phyloP scores from a whole-genome alignment of 1,284 basidiomycete genomes.

The Apiotrichum domesticum region DNA sequence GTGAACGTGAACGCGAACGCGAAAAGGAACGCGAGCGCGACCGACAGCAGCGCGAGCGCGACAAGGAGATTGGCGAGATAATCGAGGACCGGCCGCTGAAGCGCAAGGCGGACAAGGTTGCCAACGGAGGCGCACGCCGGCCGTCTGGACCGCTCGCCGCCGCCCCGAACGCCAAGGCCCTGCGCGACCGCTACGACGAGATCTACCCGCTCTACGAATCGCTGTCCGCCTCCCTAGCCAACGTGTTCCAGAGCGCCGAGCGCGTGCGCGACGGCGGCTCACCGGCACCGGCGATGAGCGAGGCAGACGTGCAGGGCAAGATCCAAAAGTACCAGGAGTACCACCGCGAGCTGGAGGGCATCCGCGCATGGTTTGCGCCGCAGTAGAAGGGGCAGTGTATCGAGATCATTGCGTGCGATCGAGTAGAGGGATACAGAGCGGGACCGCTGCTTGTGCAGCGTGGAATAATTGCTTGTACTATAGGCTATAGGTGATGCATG shows the following conservation, averaged over 20 bases:
- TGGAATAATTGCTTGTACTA: too few species aligned
- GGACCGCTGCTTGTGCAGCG: too few species aligned
- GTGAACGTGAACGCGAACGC: background rate
- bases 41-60: background rate
- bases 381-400: background rate
- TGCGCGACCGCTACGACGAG: conserved; percentile 38
- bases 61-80: background rate
- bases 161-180: conserved; percentile 17
- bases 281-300: background rate
- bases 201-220: conserved; percentile 36
- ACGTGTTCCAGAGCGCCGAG: conserved; percentile 23
- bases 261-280: conserved; percentile 12
- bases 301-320: conserved; percentile 22
- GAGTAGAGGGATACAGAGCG: too few species aligned
- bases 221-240: conserved; percentile 23
- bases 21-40: background rate
- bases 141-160: background rate
- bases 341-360: conserved; percentile 36
- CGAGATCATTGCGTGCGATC: background rate
- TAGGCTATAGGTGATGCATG: too few species aligned
- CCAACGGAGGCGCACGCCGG: background rate
- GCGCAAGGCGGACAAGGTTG: background rate
- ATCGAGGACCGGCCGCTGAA: background rate
- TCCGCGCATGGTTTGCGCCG: conserved; percentile 32
- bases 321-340: conserved; percentile 34